These are phyloP conservation scores for Camelina hispida DNA, from an alignment of 345 rosid genomes.

Conservation along the genomic window DNA sequence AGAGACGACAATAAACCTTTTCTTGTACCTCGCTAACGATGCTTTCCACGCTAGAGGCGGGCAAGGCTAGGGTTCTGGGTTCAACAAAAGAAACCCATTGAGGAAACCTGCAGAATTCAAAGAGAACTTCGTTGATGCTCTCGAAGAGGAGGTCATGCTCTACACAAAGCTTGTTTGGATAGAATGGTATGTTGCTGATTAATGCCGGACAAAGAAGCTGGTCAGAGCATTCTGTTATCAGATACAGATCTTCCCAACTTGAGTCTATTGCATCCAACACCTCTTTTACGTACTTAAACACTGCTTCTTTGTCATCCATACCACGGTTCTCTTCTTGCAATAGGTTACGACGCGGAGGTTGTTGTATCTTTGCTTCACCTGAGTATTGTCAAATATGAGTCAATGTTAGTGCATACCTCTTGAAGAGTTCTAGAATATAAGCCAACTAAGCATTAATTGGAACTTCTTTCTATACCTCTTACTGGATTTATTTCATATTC, in stretches of 20 bases:
- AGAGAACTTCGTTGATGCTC: constrained; percentile 73
- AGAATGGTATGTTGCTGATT: constrained; percentile 60
- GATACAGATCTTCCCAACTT: constrained; percentile 72
- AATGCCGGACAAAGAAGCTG: constrained; percentile 66
- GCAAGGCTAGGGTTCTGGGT: constrained; percentile 52
- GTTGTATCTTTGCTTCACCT: constrained; percentile 55
- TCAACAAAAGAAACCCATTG: constrained; percentile 54
- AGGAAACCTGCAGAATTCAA: constrained; percentile 65
- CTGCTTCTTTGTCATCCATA: constrained; percentile 47
- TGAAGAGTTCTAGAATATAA: constrained; percentile 12
- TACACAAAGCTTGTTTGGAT: constrained; percentile 53
- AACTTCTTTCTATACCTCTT: constrained; percentile 57
- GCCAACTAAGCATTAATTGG: constrained; percentile 56
- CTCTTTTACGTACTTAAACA: constrained; percentile 59
- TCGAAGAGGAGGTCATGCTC: constrained; percentile 75
- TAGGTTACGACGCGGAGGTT: constrained; percentile 54
- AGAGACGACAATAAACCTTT: constrained; percentile 64
- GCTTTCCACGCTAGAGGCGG: constrained; percentile 46
- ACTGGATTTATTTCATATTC: constrained; percentile 70
- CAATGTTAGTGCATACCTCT: constrained; percentile 28
- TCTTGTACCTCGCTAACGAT: constrained; percentile 60
- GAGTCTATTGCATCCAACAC: constrained; percentile 60
- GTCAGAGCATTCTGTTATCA: constrained; percentile 62
- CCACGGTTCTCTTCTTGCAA: constrained; percentile 47
- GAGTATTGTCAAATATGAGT: constrained; percentile 43